Conservation (phyloP, 2,329 filamentous ascomycete species). For the Scopulariopsis brevicaulis region DNA sequence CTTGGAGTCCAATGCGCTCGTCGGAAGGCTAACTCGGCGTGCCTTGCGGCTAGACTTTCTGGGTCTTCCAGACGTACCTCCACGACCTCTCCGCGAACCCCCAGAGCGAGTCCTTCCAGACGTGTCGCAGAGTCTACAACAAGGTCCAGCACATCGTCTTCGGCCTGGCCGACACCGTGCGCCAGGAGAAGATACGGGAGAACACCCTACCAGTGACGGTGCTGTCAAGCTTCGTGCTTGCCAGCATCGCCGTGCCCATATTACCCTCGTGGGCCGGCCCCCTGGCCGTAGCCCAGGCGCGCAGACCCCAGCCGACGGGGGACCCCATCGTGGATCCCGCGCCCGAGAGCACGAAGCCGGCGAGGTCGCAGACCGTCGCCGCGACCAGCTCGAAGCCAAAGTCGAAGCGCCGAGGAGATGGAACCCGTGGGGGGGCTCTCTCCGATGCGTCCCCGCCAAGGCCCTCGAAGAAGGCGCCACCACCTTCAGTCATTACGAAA, state of each 20-base stretch:
- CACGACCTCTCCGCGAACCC: constrained; percentile 69
- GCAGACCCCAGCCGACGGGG: constrained; percentile 56
- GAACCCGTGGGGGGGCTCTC: not conserved
- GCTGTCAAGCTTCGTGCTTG: constrained; percentile 68
- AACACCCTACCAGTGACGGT: constrained; percentile 73
- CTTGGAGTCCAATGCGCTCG: not conserved
- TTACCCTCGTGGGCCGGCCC: constrained; percentile 71
- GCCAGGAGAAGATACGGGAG: constrained; percentile 68
- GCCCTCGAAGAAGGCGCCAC: not conserved
- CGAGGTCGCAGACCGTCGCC: constrained; percentile 58
- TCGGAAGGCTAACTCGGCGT: constrained; percentile 1
- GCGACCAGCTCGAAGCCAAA: constrained; percentile 36
- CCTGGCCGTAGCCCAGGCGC: constrained; percentile 69
- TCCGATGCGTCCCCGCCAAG: not conserved
- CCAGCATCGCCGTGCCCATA: constrained; percentile 62
- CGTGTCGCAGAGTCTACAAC: constrained; percentile 75
- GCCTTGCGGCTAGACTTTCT: constrained; percentile 57
- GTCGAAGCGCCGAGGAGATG: constrained; percentile 14
- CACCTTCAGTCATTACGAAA: constrained; percentile 10
- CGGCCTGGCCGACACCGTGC: constrained; percentile 56
- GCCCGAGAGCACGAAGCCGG: constrained; percentile 35
- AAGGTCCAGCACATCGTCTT: constrained; percentile 84
- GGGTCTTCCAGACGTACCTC: constrained; percentile 81
- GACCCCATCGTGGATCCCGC: constrained; percentile 48
- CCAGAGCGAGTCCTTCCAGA: constrained; percentile 68